These are phyloP conservation scores for Yarrowia divulgata DNA, from an alignment of 805 yeast genomes.

Conservation along the genomic window DNA sequence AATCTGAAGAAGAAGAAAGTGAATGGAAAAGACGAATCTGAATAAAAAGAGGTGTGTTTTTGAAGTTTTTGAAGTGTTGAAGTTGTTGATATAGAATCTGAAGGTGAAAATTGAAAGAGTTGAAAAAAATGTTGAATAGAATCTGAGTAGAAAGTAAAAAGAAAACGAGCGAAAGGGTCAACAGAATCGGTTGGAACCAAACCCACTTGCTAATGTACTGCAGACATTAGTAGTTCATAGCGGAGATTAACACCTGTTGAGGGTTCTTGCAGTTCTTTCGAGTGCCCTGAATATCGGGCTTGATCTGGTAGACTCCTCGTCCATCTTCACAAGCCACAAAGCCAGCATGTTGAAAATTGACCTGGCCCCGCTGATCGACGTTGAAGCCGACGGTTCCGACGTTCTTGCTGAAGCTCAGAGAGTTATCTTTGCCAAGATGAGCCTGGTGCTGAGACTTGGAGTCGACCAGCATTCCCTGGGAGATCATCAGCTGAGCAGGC, in stretches of 20 bases:
- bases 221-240: neutral
- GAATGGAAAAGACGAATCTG: neutral
- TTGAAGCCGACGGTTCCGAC: neutral
- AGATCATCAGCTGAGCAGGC: slow-evolving; percentile 8
- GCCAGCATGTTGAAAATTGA: slow-evolving; percentile 11
- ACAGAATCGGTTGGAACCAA: too few relatives aligned
- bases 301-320: slow-evolving; percentile 1
- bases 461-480: slow-evolving; percentile 5
- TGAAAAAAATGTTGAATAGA: too few relatives aligned
- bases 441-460: slow-evolving; percentile 7
- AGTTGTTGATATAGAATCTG: too few relatives aligned
- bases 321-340: slow-evolving; percentile 24
- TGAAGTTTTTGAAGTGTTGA: too few relatives aligned
- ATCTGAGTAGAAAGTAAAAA: too few relatives aligned
- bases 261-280: slow-evolving; percentile 19
- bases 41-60: neutral
- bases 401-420: slow-evolving; percentile 10
- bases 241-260: slow-evolving; percentile 8
- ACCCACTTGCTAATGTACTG: too few relatives aligned
- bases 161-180: too few relatives aligned
- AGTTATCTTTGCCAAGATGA: slow-evolving; percentile 11
- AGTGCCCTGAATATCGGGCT: slow-evolving; percentile 8
- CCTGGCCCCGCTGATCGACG: slow-evolving; percentile 9
- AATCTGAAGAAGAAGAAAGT: neutral
- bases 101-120: too few relatives aligned